Evolutionary conservation across 2,329 filamentous ascomycete genomes (phyloP), one percentile per base, ranked within the genome.

Genomic region (Aspergillus tubingensis): DNA sequence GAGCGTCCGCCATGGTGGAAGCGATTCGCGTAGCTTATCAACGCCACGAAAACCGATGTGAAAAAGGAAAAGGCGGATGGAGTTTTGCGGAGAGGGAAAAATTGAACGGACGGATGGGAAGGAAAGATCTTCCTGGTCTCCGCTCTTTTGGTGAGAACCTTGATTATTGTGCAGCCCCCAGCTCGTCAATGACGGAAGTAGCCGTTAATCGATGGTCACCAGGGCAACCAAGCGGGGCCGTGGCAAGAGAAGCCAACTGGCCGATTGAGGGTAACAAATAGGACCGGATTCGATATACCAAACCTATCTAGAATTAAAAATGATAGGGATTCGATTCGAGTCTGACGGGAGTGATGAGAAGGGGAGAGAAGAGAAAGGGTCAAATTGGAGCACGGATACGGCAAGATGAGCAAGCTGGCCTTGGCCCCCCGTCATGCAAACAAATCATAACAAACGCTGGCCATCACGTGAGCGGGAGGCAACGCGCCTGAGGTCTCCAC

Each of bases 1-100:
- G 78, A 67, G 93, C 91, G 65, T 86, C 80, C 70, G 74, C 73
- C 76, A 78, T 78, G 67, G 41, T 69, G 63, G 56, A 54, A 55
- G 55, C 48, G 21, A 44, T 19, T 47, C 44, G 43, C 32, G 48
- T 55, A 44, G 32, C 48, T 52, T 51, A 32, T 53, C 57, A 56
- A 54, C 58, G 41, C 44, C 17, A 48, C 25, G 41, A 21, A 53
- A 10, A n/a, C 19, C 43, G 25, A 17, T 49, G 17, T 19, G 17
- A 19, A 21, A 21, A 38, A 52, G 21, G 21, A 25, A 11, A 39
- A 41, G 23, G 11, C 51, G n/a, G 21, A 55, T 39, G 25, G 25
- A 25, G 32, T 5, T 30, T 38, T 36, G 32, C 11, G 32, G n/a
- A 32, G 50, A 19, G 17, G 36, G 50, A 52, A 55, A 47, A 52